Base-by-base conservation (phyloP, 768 basidiomycete species). In the Lepiota venenata region DNA sequence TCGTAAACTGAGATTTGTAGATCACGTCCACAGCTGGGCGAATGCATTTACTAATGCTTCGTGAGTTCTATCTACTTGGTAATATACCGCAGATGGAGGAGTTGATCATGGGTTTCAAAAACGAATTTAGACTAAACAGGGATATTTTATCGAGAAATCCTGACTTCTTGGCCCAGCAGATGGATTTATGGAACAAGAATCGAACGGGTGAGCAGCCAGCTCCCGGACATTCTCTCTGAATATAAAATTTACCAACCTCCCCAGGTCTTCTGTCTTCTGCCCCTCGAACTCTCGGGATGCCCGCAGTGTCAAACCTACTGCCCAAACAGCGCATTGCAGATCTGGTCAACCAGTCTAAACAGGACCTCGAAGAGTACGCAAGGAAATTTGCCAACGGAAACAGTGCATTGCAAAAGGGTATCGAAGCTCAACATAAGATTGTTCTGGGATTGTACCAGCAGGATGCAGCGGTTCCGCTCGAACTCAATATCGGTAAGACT, bases 21-120 rank as follows among this genome's bases (percentile, higher is more conserved):
- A 71, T 46, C 67, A 69, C 45, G 65, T 70, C 32, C 68, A 70
- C 52, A 65, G 68, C 37, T 71, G 66, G 64, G 67, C 66, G 1
- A 71, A 66, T 46, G 60, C 63, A 0, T 68, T 68, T 52, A 68
- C 70, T 1, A 69, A 68, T 18, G 62, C 63, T 20, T 62, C 62
- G 69, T 69, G 55, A 11, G 64, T 47, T 10, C 32, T 25, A 2
- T 25, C 32, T 11, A 11, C n/a, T 22, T 20, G 15, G 39, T 32
- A 9, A 4, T 32, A 8, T 32, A 11, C 9, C 32, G 32, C 32
- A 32, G 9, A 32, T 8, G 10, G 32, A 32, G 32, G 32, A 8
- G 3, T 9, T 32, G 32, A 32, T 8, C 32, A 32, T 32, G 32
- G 10, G 8, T 11, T 11, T 9, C 8, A 25, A 25, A 25, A 25